Evolutionary conservation across 352 stramenopile species (phyloP).

Genomic region (Pythium plurisporium): DNA sequence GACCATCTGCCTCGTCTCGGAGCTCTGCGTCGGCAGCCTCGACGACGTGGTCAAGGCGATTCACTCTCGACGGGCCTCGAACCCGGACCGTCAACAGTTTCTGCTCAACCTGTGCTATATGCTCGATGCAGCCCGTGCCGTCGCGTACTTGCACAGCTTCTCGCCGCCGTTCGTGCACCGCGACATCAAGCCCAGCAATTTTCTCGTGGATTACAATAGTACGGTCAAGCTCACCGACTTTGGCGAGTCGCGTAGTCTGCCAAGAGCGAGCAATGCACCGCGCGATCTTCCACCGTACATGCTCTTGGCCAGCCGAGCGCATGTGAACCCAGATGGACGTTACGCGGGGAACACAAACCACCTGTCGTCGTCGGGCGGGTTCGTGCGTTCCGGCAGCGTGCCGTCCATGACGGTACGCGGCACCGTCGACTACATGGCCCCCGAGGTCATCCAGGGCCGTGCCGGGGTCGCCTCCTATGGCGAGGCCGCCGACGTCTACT

Average conservation of each 20-base stretch:
- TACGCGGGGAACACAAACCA: slow-evolving; percentile 5
- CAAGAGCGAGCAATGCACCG: too few species aligned
- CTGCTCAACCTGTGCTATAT: slow-evolving; percentile 64
- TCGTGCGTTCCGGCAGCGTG: background rate
- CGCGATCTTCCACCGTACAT: slow-evolving; percentile 17
- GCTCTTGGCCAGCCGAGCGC: slow-evolving; percentile 8
- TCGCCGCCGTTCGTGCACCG: slow-evolving; percentile 62
- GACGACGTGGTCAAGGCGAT: slow-evolving; percentile 43
- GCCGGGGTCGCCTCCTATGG: slow-evolving; percentile 58
- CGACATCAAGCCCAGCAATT: slow-evolving; percentile 79
- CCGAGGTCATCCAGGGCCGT: slow-evolving; percentile 66
- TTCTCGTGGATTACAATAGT: slow-evolving; percentile 55
- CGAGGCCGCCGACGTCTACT: slow-evolving; percentile 71
- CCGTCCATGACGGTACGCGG: slow-evolving; percentile 32
- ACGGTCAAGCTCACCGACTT: slow-evolving; percentile 35
- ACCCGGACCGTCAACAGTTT: slow-evolving; percentile 47
- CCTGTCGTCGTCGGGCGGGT: background rate
- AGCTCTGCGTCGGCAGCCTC: slow-evolving; percentile 68
- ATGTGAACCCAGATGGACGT: slow-evolving; percentile 5
- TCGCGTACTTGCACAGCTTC: slow-evolving; percentile 75
- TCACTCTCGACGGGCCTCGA: too few species aligned
- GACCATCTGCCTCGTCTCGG: slow-evolving; percentile 69
- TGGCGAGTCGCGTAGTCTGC: slow-evolving; percentile 31
- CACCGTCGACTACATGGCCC: slow-evolving; percentile 74
- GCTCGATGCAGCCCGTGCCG: slow-evolving; percentile 51